Conservation (phyloP, 805 yeast genomes). For the Nakazawaea ernobii region DNA sequence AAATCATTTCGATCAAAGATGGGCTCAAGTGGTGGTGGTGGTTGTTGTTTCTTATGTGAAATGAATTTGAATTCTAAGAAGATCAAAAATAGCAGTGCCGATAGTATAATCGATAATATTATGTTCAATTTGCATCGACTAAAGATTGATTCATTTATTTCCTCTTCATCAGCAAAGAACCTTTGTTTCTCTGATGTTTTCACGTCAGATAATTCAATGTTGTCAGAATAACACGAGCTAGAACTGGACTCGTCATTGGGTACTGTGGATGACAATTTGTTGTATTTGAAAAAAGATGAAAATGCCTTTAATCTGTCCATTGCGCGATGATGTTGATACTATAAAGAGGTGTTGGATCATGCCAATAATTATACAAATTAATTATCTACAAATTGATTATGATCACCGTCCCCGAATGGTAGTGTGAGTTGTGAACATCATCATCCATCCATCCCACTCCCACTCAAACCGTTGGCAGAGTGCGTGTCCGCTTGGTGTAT, state of each 20-base stretch:
- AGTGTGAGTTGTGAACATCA: no score
- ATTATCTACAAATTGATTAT: no score
- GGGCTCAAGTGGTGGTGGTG: slow-evolving; percentile 3
- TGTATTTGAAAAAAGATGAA: neutral
- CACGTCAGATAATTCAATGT: neutral
- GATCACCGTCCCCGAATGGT: no score
- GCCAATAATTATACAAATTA: no score
- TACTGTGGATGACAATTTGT: neutral
- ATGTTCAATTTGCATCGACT: neutral
- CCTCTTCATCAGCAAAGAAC: slow-evolving; percentile 2
- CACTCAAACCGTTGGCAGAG: no score
- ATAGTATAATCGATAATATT: neutral
- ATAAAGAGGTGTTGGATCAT: no score
- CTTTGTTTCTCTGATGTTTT: neutral
- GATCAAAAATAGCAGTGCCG: neutral
- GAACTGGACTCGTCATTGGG: no score
- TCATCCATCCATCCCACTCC: no score
- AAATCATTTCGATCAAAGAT: slow-evolving; percentile 1
- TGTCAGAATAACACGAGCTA: neutral
- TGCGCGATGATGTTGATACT: no score
- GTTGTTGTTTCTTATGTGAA: slow-evolving; percentile 6
- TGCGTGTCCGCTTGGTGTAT: no score
- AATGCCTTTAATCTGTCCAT: no score
- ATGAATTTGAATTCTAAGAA: neutral
- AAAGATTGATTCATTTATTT: neutral